Base-by-base conservation (phyloP, 2,329 filamentous ascomycete species). In the Fonsecaea erecta region DNA sequence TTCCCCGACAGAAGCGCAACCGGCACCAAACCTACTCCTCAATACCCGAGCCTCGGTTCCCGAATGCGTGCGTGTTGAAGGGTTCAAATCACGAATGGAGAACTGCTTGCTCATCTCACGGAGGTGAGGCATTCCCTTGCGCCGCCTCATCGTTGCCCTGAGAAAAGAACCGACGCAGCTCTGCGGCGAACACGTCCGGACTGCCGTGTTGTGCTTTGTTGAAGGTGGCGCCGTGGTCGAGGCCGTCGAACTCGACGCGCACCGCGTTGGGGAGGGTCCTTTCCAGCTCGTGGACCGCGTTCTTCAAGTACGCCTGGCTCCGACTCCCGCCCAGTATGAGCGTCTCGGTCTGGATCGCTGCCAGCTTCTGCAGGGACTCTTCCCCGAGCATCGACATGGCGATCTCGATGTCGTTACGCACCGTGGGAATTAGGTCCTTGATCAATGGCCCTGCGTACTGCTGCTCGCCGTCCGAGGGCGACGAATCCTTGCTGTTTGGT, bases 171-270 rank as follows among this genome's bases (percentile, higher is more conserved):
- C 30, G 59, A 28, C 11, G 46, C 18, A 66, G 30, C 46, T 66
- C 64, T 12, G 14, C 6, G 8, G 64, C 60, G 43, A 66, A 55
- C 16, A 66, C 34, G 12, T 66, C 48, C 21, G 64, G 64, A 40
- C 48, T 62, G n/a, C 64, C 64, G 28, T 52, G 57, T 52, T 61
- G 53, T 21, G 26, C 30, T 34, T 59, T 63, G 30, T 66, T 66
- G 35, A 30, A 56, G 5, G 64, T 66, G 32, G 54, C 60, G 18
- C 59, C 59, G 48, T 66, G 64, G 51, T 63, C 60, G 48, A 63
- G 35, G 14, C 60, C 64, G 21, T 54, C 18, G 9, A 66, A 48
- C 48, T 63, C 54, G 8, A 66, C 64, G 9, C 24, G 48, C 18
- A 9, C 53, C 1, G 34, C 30, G 30, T 60, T 34, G 26, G 60